Base-by-base conservation (phyloP, 2,329 filamentous ascomycete species). In the Beauveria rudraprayagi region DNA sequence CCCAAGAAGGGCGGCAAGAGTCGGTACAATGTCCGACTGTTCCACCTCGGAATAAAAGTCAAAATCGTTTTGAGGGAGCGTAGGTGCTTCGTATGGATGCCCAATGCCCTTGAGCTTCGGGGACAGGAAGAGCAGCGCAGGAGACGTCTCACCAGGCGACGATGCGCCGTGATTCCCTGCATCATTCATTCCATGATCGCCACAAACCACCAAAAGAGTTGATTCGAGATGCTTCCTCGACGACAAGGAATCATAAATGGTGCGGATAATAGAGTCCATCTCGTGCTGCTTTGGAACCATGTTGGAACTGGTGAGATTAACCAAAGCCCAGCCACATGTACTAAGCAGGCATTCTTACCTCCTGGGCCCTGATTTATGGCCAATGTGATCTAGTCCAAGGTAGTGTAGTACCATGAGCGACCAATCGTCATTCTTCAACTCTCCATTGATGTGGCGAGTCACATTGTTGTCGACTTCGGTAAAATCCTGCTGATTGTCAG, bases 171-270 rank as follows among this genome's bases (percentile, higher is more conserved):
- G 94, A 67, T 97, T 97, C 2, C 94, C 94, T 22, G 91, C 94
- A 67, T 97, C 93, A 67, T 97, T 99, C 94, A 99, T 99, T n/a
- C 94, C 94, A 71, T 99, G 94, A 68, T 99, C 95, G 61, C 94
- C 94, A 61, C 88, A 91, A 7, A 99, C 76, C 3, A 99, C 86
- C 51, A 99, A 82, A 2, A 99, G 77, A 0, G 93, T 92, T 5
- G 89, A 89, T 37, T 83, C 71, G 1, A 97, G 83, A 72, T 96
- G 88, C 1, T 81, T 71, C 61, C 89, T 76, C 4, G 80, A 80
- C 68, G 89, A 82, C 65, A 99, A 89, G 7, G 90, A 88, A 14
- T 80, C 77, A 70, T 91, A 97, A 28, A 99, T 88, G 61, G 84
- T 77, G 63, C 80, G 79, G 44, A 97, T 87, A 64, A 97, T 88